Base-by-base conservation (phyloP, 2,329 filamentous ascomycete species). In the Alternaria brassicicola region DNA sequence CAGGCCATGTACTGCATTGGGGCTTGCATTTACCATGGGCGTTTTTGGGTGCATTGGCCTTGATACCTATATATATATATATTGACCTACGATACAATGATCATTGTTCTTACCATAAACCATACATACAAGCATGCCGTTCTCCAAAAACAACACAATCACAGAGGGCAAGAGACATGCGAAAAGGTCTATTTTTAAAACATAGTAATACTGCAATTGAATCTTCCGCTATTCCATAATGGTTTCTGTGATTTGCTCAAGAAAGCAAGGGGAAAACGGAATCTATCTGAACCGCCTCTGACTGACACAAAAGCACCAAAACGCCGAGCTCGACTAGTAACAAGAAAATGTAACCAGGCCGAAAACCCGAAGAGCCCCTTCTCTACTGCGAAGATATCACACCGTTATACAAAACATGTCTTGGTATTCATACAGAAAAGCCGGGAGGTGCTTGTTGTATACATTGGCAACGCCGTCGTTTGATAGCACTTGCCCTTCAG, bases 251-350 rank as follows among this genome's bases (percentile, higher is more conserved):
- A 33, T 17, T 46, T 21, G 13, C 28, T 21, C 17, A 21, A 47
- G n/a, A 41, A 48, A 48, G 6, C 6, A 33, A 52, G n/a, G 10
- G 15, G 17, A n/a, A 21, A 50, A 38, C 30, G 12, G 38, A 23
- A 30, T 47, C 43, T 47, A 30, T 47, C 43, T 23, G 25, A 35
- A 21, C 30, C 43, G 28, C 43, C 28, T 33, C 30, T 33, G 19
- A 47, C 43, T 10, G 15, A 9, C 5, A n/a, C 21, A 19, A 39
- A 19, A 31, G 38, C 41, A 38, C 25, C 31, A 42, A 39, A 55
- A 55, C 55, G 55, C 59, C 59, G 39, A 55, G 55, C 52, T 59
- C 59, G 52, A 62, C 39, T 47, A 54, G 47, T 10, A 47, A 50
- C 43, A 55, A 38, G 25, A 54, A 26, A 19, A 52, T 31, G 42